Base-by-base conservation (phyloP, 2,329 filamentous ascomycete genomes). In the Metarhizium robertsii region DNA sequence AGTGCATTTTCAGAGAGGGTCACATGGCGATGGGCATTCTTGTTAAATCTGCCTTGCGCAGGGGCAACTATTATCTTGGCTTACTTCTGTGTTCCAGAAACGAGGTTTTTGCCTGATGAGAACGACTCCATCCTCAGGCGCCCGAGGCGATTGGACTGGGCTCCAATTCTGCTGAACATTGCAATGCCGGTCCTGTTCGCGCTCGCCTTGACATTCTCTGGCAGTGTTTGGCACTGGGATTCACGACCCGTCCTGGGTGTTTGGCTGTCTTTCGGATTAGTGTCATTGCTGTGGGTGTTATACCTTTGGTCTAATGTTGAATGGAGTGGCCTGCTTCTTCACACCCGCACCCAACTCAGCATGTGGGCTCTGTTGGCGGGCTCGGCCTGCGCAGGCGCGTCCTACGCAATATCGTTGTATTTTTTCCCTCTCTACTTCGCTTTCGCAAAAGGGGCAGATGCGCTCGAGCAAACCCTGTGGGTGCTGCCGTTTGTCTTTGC, bases 391-490 rank as follows among this genome's bases (percentile, higher is more conserved):
- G 67, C 67, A 0, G 70, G 66, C 6, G 66, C 70, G 3, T 65
- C 65, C 8, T 69, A 72, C 56, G 73, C 71, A 14, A 65, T 75
- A 49, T 61, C 70, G 0, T 67, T 78, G 6, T 83, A 81, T 66
- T 83, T 78, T 64, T 74, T 78, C 7, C 79, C 80, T 0, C 66
- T 82, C 0, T 81, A 73, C 66, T 81, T 81, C 63, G 75, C 79
- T 56, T 83, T 81, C 61, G 71, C 70, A 0, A 69, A 67, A 2
- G 73, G 73, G 4, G 70, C 76, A 34, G 66, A 60, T 2, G 69
- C 74, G 0, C 61, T 78, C 3, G 55, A 67, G n/a, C 69, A 74
- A 3, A 74, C 69, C 1, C 68, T 74, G 1, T 66, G 71, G 3
- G 62, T 78, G 1, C 64, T 79, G 1, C 76, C 74, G 2, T 73